Conservation (phyloP, 2,329 filamentous ascomycete species). For the Aspergillus cejpii region DNA sequence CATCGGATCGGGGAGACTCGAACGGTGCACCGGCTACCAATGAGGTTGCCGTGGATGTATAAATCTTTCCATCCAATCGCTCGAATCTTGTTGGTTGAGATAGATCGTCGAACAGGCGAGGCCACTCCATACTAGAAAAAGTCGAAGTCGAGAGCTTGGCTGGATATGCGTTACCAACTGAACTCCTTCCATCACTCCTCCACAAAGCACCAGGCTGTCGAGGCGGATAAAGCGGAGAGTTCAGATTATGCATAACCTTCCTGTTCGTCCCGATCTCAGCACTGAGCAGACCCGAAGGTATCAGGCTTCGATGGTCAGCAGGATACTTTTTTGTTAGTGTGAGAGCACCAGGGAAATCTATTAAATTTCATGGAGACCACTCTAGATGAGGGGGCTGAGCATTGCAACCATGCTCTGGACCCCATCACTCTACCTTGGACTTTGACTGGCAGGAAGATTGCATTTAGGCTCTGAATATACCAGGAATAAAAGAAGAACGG, state of each 20-base stretch:
- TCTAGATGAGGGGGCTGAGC: not conserved
- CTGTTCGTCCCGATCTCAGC: not conserved
- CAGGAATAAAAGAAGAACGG: too few relatives aligned
- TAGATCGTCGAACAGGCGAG: not conserved
- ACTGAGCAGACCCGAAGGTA: not conserved
- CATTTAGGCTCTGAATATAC: not conserved
- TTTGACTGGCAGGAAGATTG: not conserved
- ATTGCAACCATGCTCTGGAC: not conserved
- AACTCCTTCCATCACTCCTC: not conserved
- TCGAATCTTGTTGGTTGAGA: not conserved
- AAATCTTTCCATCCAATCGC: not conserved
- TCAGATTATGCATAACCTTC: not conserved
- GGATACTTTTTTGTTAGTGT: not conserved
- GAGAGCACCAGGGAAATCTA: not conserved
- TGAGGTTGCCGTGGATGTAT: conserved; percentile 8
- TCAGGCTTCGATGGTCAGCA: not conserved
- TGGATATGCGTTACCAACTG: not conserved
- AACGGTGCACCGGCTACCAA: conserved; percentile 2
- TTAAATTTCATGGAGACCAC: not conserved
- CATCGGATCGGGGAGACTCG: conserved; percentile 7
- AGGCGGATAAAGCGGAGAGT: not conserved
- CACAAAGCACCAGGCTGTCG: not conserved
- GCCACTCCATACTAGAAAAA: not conserved
- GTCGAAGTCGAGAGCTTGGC: not conserved
- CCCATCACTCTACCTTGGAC: not conserved